Evolutionary conservation across 2,329 filamentous ascomycete genomes (phyloP), one percentile per base, ranked within the genome.

Genomic region (Geoglossum cookeanum): DNA sequence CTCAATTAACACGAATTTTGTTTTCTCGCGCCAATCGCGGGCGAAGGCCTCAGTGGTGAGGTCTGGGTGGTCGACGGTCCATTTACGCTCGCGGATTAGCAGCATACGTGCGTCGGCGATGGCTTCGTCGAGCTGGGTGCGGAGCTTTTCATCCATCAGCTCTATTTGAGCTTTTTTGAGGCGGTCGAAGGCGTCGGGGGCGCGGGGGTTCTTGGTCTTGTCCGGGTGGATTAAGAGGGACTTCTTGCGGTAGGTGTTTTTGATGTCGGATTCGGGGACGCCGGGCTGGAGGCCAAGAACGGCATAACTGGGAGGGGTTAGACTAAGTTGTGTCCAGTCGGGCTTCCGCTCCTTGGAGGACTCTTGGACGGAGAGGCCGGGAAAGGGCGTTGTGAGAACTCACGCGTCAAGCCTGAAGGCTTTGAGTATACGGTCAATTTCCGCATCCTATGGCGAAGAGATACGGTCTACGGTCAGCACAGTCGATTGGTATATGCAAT

Each of bases 201-300:
- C 92, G 54, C 77, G 79, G 0, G 88, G 84, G 67, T 98, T 97
- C 66, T 83, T 83, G 58, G 92, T 96, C 71, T 98, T 98, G 75
- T 98, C 92, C 5, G 92, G 92, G 74, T 98, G 92, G 74, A 98
- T 97, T 54, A 98, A 82, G 58, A 98, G 83, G n/a, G 92, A 98
- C 71, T 96, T 97, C 65, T 88, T 90, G 75, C 92, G 90, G 74
- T 97, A 98, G 63, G 80, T 80, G 64, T 84, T 75, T 72, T 96
- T 97, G 76, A 98, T 97, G 72, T 97, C 92, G 59, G 87, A 90
- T 64, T 97, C 91, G 58, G 92, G 82, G 22, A 97, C 88, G 67
- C 92, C 92, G 3, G 92, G 92, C 69, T 95, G 89, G 51, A 98
- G 85, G 69, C 94, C 92, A 51, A 98, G 83, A 54, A 98, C 88